Percentiles rank a stretch among this genome's conserved stretches.
phyloP scores from a whole-genome alignment of 768 basidiomycete species.

The Suillus variegatus region DNA sequence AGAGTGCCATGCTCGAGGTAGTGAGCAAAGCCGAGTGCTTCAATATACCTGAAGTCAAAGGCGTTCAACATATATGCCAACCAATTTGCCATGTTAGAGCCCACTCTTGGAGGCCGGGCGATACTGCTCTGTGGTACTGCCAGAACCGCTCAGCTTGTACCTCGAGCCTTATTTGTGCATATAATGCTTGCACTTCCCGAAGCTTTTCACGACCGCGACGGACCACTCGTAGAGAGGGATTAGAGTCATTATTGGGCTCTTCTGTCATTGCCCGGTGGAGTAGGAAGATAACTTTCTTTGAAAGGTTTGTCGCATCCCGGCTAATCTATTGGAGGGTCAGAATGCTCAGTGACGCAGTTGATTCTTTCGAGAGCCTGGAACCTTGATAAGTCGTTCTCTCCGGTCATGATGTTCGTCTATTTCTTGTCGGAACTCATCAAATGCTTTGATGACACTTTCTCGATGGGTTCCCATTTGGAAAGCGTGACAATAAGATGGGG shows the following conservation, averaged over 20 bases:
- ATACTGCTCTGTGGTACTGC: constrained; percentile 73
- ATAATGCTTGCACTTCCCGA: constrained; percentile 62
- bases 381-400: constrained; percentile 90
- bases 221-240: constrained; percentile 46
- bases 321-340: constrained; percentile 50
- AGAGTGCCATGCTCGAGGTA: constrained; percentile 73
- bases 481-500: neutral
- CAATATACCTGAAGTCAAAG: constrained; percentile 62
- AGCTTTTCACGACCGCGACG: constrained; percentile 60
- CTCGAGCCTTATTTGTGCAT: constrained; percentile 61
- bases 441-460: constrained; percentile 29
- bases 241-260: constrained; percentile 29
- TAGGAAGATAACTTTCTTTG: constrained; percentile 93
- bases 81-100: constrained; percentile 5
- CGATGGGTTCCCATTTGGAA: constrained; percentile 3
- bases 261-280: constrained; percentile 73
- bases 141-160: constrained; percentile 72
- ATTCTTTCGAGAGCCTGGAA: constrained; percentile 26
- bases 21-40: constrained; percentile 86
- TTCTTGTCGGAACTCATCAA: constrained; percentile 65
- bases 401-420: constrained; percentile 86
- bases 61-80: constrained; percentile 17
- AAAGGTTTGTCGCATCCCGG: constrained; percentile 87
- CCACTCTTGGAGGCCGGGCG: constrained; percentile 82
- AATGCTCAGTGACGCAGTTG: constrained; percentile 6